Percentiles rank a stretch among this genome's conserved stretches.
phyloP scores from a whole-genome alignment of 352 stramenopile genomes.

The Blastocystis sp. region DNA sequence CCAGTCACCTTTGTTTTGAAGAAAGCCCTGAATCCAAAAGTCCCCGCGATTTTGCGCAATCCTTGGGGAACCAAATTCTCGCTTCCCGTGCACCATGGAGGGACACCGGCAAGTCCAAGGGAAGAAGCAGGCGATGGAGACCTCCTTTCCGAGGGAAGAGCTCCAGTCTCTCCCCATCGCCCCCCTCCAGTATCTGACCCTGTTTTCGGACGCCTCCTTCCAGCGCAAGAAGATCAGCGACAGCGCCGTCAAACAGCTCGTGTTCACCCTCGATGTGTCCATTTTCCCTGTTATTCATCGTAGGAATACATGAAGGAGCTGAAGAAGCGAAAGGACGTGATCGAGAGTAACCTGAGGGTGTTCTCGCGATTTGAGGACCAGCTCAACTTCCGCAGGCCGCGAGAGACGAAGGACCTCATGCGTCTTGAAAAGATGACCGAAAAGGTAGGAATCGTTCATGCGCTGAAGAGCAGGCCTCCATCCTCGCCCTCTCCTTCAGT shows the following conservation, averaged over 20 bases:
- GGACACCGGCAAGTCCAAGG: not conserved
- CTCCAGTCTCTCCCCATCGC: not conserved
- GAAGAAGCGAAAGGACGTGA: slow-evolving; percentile 12
- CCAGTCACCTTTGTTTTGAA: not conserved
- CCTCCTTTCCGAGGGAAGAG: not conserved
- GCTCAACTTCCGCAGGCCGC: slow-evolving; percentile 12
- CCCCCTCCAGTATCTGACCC: not conserved
- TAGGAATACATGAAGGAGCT: slow-evolving; percentile 37
- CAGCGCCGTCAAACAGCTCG: not conserved
- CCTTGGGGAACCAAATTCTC: not conserved
- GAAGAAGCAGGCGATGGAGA: slow-evolving; percentile 6
- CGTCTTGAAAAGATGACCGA: slow-evolving; percentile 11
- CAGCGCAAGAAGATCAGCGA: not conserved
- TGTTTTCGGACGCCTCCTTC: not conserved
- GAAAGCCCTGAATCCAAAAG: not conserved
- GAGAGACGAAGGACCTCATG: slow-evolving; percentile 14
- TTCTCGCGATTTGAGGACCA: slow-evolving; percentile 46
- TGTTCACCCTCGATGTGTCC: not conserved
- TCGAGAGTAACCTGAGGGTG: slow-evolving; percentile 3
- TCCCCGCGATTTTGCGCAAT: not conserved
- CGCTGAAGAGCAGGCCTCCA: not conserved
- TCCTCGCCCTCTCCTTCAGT: not conserved
- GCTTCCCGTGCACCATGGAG: not conserved
- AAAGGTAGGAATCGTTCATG: not conserved
- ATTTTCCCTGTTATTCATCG: not conserved